Percentiles rank a stretch among this genome's conserved stretches.
Conservation (phyloP, 1,284 basidiomycete species). For the Agroathelia rolfsii region DNA sequence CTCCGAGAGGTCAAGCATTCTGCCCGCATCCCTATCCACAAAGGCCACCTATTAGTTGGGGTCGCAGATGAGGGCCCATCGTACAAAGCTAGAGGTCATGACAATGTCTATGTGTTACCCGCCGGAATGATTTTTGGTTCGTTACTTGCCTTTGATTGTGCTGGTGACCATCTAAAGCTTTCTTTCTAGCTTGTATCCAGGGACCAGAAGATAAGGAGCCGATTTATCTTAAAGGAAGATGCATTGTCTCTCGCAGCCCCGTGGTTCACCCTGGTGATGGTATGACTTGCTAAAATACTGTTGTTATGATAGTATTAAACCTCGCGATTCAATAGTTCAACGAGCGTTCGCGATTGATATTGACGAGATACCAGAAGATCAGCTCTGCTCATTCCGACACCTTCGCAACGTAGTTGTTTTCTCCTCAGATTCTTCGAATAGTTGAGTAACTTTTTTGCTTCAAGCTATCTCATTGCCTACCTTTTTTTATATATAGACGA, state of each 20-base stretch:
- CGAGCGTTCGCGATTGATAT: slow-evolving; percentile 62
- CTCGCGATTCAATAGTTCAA: slow-evolving; percentile 38
- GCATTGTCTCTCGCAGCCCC: slow-evolving; percentile 57
- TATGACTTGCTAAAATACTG: slow-evolving; percentile 18
- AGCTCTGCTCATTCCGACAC: slow-evolving; percentile 48
- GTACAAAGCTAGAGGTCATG: slow-evolving; percentile 36
- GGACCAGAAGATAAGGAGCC: slow-evolving; percentile 33
- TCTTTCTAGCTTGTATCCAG: slow-evolving; percentile 43
- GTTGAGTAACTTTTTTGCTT: slow-evolving; percentile 1
- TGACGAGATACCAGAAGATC: slow-evolving; percentile 51
- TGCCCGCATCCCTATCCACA: slow-evolving; percentile 60
- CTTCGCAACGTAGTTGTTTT: slow-evolving; percentile 69
- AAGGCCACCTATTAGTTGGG: slow-evolving; percentile 60
- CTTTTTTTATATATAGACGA: slow-evolving; percentile 62
- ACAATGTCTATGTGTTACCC: slow-evolving; percentile 42
- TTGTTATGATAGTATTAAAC: slow-evolving; percentile 2
- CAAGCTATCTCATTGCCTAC: slow-evolving; percentile 58
- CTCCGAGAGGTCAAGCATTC: slow-evolving; percentile 63
- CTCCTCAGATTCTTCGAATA: slow-evolving; percentile 29
- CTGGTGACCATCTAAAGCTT: not conserved
- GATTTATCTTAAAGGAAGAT: slow-evolving; percentile 42
- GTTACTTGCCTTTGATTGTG: slow-evolving; percentile 8
- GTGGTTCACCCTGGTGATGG: slow-evolving; percentile 67
- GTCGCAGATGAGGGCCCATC: slow-evolving; percentile 70
- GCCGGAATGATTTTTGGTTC: slow-evolving; percentile 55